Evolutionary conservation across 1,284 basidiomycete species (phyloP).

Genomic region (Rhizoctonia solani): DNA sequence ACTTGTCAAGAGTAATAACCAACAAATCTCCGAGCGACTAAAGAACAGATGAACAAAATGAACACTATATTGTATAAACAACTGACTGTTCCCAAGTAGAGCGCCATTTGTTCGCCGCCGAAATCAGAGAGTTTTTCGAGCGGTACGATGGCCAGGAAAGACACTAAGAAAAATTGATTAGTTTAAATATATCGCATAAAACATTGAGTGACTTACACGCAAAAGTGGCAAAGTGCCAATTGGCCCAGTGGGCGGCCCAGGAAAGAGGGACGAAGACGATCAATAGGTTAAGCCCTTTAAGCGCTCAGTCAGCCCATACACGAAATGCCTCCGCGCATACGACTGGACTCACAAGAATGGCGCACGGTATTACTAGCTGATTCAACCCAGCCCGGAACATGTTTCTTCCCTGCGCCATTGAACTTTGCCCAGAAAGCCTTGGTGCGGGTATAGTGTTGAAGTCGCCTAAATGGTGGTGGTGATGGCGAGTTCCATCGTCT

Average conservation of each 20-base stretch:
- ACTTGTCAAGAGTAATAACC: slow-evolving; percentile 66
- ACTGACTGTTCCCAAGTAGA: slow-evolving; percentile 47
- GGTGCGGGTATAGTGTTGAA: neutral
- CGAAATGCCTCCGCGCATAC: neutral
- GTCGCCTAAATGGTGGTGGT: neutral
- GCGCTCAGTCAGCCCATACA: neutral
- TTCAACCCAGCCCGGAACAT: slow-evolving; percentile 23
- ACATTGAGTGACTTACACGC: slow-evolving; percentile 39
- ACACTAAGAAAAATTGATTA: slow-evolving; percentile 51
- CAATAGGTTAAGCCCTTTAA: slow-evolving; percentile 42
- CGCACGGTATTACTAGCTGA: slow-evolving; percentile 21
- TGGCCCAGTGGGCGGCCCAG: slow-evolving; percentile 59
- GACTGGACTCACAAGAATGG: slow-evolving; percentile 19
- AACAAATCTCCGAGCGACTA: slow-evolving; percentile 60
- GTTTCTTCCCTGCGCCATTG: slow-evolving; percentile 1
- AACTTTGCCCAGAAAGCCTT: neutral
- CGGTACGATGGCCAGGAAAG: slow-evolving; percentile 60
- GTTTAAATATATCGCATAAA: slow-evolving; percentile 45
- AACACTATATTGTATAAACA: neutral
- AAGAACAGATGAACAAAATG: neutral
- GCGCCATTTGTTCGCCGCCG: slow-evolving; percentile 63
- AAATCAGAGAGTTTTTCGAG: slow-evolving; percentile 62
- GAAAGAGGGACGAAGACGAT: slow-evolving; percentile 65
- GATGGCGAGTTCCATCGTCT: neutral
- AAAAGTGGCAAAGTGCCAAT: slow-evolving; percentile 43